Evolutionary conservation across 257 asterid genomes (phyloP), one percentile per base, ranked within the genome.

Genomic region (Voacanga thouarsii): DNA sequence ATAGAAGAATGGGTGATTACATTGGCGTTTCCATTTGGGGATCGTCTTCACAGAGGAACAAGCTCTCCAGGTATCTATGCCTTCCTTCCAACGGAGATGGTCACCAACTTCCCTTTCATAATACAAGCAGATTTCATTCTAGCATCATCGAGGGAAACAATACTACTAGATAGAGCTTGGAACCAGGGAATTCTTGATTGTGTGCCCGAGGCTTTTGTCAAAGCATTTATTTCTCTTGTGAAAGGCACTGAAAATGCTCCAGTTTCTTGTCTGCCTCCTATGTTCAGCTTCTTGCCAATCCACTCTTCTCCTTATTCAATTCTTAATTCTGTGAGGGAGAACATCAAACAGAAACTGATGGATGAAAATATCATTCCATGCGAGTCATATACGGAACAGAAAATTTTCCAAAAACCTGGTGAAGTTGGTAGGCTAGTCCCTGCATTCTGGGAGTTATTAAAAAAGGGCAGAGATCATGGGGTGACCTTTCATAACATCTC

Each of bases 11-110:
- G 85, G 85, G 85, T 78, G 78, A 53, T 84, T 50, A 81, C 81
- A 5, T 57, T 84, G 37, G 85, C 85, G 47, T 84, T 84, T 78
- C 87, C 87, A 30, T 30, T 28, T 24, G 83, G 87, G 21, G 74
- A 81, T 72, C 83, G 83, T 51, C 85, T 84, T 33, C 57, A 78
- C n/a, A 67, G 85, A 65, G 87, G 87, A 76, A 47, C 66, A 7
- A 71, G 76, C 75, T 84, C 81, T 18, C 83, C 80, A 2, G 87
- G 87, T 33, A 78, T 84, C 70, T 84, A 84, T 78, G 83, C 87
- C 24, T 84, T 84, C 80, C 81, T 84, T 68, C 87, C 87, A 3
- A 81, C 83, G 0, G 87, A 84, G 81, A 84, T 84, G 85, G 74
- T 75, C 24, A 84, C 85, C 8, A 81, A 81, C 56, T 81, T 84